Conservation (phyloP, 2,329 filamentous ascomycete genomes). For the Sporothrix curviconia region DNA sequence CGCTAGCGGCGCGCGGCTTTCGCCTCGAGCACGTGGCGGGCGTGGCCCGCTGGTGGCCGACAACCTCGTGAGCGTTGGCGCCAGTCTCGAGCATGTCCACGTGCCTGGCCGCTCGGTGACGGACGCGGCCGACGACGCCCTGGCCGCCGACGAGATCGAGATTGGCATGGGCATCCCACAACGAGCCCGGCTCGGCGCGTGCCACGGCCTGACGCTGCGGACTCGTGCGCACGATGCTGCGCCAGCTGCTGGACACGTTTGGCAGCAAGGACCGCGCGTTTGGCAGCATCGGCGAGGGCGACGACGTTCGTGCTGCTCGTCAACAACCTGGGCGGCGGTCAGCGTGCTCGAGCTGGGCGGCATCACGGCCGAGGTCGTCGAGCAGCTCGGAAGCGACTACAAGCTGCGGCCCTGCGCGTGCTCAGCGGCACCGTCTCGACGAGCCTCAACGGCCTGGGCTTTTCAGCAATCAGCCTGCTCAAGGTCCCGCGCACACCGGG, state of each 20-base stretch:
- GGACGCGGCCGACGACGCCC: conserved; percentile 44
- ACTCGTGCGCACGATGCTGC: conserved; percentile 59
- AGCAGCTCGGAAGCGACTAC: conserved; percentile 52
- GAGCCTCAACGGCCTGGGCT: conserved; percentile 68
- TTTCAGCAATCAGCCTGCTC: conserved; percentile 65
- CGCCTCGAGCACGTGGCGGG: conserved; percentile 63
- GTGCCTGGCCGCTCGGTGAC: conserved; percentile 66
- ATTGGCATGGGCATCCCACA: conserved; percentile 75
- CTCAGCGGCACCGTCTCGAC: conserved; percentile 71
- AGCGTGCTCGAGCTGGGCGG: conserved; percentile 66
- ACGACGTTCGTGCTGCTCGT: conserved; percentile 63
- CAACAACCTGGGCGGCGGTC: conserved; percentile 73
- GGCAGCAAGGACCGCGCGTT: conserved; percentile 71
- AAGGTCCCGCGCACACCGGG: conserved; percentile 52
- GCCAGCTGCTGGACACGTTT: conserved; percentile 57
- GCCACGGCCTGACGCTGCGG: conserved; percentile 45
- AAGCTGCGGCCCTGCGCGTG: conserved; percentile 57
- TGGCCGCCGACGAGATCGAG: conserved; percentile 53
- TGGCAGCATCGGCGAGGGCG: conserved; percentile 53
- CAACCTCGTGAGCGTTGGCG: conserved; percentile 79
- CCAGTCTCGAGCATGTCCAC: conserved; percentile 85
- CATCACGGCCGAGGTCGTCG: conserved; percentile 61
- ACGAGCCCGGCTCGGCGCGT: conserved; percentile 54
- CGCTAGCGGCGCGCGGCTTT: conserved; percentile 65
- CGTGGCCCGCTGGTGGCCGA: conserved; percentile 63